Evolutionary conservation across 257 asterid species (phyloP).

Genomic region (Oldenlandia corymbosa): DNA sequence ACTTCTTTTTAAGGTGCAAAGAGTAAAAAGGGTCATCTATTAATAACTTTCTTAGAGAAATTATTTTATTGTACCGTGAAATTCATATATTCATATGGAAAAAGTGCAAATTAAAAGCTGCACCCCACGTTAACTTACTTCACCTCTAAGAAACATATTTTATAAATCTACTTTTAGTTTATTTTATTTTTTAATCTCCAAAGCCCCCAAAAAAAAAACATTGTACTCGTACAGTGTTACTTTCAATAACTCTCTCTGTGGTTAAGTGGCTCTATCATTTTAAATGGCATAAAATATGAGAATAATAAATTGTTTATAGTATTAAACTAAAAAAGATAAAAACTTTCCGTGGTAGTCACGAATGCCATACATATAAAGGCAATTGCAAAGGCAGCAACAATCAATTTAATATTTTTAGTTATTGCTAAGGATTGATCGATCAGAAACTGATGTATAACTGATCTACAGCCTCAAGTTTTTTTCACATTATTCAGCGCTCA

Average conservation of each 20-base stretch:
- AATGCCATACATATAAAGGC: constrained; percentile 15
- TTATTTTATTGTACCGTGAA: no score
- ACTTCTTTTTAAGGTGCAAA: no score
- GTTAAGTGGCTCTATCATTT: neutral
- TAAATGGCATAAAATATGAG: neutral
- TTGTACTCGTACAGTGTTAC: constrained; percentile 5
- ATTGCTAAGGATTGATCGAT: neutral
- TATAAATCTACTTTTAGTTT: no score
- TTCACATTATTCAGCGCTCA: constrained; percentile 5
- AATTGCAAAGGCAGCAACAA: constrained; percentile 5
- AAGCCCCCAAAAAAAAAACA: neutral
- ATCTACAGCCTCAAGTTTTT: neutral
- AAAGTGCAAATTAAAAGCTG: no score
- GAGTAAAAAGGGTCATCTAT: no score
- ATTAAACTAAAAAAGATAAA: no score
- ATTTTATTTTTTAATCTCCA: neutral
- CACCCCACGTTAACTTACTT: no score
- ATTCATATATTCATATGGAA: no score
- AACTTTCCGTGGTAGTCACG: constrained; percentile 9
- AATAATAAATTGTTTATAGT: neutral
- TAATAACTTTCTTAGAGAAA: no score
- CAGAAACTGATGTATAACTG: no score
- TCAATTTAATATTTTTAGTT: neutral
- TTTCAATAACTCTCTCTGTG: neutral
- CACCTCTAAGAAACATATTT: no score